Evolutionary conservation across 2,329 filamentous ascomycete genomes (phyloP), one percentile per base, ranked within the genome.

Genomic region (Neospermospora avenae): DNA sequence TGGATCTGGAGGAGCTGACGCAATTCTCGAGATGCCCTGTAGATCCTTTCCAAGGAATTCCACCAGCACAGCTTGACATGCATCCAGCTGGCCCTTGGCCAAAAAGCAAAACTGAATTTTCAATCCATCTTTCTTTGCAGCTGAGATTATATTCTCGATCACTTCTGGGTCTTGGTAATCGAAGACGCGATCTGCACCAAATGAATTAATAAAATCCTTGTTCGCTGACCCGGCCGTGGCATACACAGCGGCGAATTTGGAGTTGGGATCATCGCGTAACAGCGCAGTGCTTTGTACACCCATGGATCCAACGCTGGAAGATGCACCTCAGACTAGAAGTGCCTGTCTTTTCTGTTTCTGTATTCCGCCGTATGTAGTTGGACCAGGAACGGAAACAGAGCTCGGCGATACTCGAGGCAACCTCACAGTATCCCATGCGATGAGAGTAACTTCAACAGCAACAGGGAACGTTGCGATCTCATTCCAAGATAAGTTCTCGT

Each of bases 241-340:
- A 48, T 76, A 65, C 10, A 80, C 76, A 28, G 73, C 72, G 8
- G 24, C 16, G 55, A 77, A 73, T 3, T 77, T 76, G 10, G 75
- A 68, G 0, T 71, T 72, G 0, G 67, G 71, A 0, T 76, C 76
- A 2, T 79, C 67, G 10, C 45, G 13, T 25, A 31, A 10, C 45
- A 48, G 45, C 24, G 13, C 13, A 18, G 45, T 25, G 16, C 45
- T 48, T 59, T 80, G 78, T 44, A 80, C 76, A 0, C 76, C 77
- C 3, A 69, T 72, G 4, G 41, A 41, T 14, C 65, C 65, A 41
- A 67, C 51, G n/a, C 58, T 64, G 10, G 62, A 60, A 8, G 61
- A 61, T 7, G 58, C 68, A 16, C 65, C 68, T 45, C 64, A 68
- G 41, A 70, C 55, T 57, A 76, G 51, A 10, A 74, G 16, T 8